Base-by-base conservation (phyloP, 345 rosid species). In the Bruguiera parviflora region DNA sequence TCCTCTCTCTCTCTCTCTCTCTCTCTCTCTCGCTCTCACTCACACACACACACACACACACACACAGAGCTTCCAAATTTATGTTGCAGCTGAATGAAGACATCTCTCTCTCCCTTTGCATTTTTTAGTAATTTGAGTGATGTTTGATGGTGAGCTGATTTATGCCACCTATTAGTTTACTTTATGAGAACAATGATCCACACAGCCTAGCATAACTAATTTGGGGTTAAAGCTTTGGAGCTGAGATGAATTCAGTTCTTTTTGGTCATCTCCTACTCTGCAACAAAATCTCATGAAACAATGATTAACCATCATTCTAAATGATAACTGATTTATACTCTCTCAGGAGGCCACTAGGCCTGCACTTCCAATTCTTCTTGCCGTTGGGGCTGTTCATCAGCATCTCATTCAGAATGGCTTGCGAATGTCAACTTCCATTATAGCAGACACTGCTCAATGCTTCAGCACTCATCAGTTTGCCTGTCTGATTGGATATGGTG, bases 401-500 rank as follows among this genome's bases (percentile, higher is more conserved):
- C 99, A 95, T 87, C 99, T 95, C 76, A 92, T 95, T 78, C 92
- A 95, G 79, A 95, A 95, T 73, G 97, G 99, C 61, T 75, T 92
- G 80, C 83, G 99, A 57, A 90, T 88, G 96, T 92, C 96, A 67
- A 89, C 96, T 78, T 95, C 97, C 65, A 88, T 95, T 61, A 84
- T 95, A 63, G 97, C 94, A 35, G 97, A 95, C 68, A 95, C 96
- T 32, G 97, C 97, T 35, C 99, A 95, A 76, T 95, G 99, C 79
- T 95, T 95, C 83, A 95, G 97, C 77, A 95, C 99, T 5, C 99
- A 95, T 88, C 99, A 95, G 52, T 95, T 95, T 76, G 97, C 97
- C 61, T 92, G 99, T 85, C 76, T 95, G 81, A 89, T 95, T 71
- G 99, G 97, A 78, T 92, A 90, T 82, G 99, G 99, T 65, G 99